These are phyloP conservation scores for Tylopilus sp. DNA, from an alignment of 768 basidiomycete species.

Conservation along the genomic window DNA sequence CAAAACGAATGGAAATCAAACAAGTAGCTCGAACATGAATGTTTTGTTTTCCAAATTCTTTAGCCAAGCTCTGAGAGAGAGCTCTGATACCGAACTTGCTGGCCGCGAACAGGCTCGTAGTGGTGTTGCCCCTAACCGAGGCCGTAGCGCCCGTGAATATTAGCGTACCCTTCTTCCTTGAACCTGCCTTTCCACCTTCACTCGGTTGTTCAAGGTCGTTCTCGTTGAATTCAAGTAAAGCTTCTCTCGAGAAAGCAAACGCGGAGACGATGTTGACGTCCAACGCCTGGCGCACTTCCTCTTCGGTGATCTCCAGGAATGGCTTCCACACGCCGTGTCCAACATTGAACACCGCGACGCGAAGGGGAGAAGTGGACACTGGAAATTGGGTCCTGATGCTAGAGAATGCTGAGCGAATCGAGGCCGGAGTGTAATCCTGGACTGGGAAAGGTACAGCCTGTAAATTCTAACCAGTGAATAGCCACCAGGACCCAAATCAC, in stretches of 20 bases:
- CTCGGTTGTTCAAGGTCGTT: constrained; percentile 43
- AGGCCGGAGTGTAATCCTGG: constrained; percentile 45
- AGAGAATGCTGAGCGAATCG: constrained; percentile 48
- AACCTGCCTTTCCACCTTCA: constrained; percentile 34
- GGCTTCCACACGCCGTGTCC: constrained; percentile 58
- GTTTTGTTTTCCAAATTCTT: constrained; percentile 71
- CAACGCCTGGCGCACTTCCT: constrained; percentile 49
- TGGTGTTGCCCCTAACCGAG: constrained; percentile 55
- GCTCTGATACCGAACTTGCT: constrained; percentile 62
- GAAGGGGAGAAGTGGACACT: constrained; percentile 47
- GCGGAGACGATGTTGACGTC: constrained; percentile 55
- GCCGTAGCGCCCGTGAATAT: constrained; percentile 77
- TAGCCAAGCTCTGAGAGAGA: constrained; percentile 66
- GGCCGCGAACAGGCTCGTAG: constrained; percentile 60
- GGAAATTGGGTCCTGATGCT: constrained; percentile 45
- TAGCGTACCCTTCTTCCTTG: constrained; percentile 59
- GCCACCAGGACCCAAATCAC: background rate
- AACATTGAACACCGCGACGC: constrained; percentile 63
- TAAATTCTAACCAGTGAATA: background rate
- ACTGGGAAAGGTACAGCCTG: constrained; percentile 60
- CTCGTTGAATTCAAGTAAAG: constrained; percentile 56
- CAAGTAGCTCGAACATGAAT: constrained; percentile 54
- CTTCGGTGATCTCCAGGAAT: constrained; percentile 60
- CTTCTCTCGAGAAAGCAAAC: constrained; percentile 50
- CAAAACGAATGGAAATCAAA: background rate